Evolutionary conservation across 495 filamentous ascomycete species (phyloP), one percentile per base, ranked within the genome.

Genomic region (Alectoria sarmentosa): DNA sequence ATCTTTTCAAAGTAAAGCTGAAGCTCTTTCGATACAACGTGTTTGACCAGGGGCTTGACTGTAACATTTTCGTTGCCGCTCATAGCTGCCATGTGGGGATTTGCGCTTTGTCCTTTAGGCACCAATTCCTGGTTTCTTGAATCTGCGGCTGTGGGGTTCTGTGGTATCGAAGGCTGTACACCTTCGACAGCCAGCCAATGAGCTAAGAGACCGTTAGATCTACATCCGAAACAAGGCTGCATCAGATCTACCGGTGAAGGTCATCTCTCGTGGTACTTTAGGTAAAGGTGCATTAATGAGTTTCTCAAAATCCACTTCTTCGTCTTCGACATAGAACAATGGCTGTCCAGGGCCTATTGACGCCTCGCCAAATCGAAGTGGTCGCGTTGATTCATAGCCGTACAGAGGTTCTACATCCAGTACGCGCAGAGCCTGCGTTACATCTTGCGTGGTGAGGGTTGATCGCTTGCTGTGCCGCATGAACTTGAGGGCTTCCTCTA

Each of bases 231-330:
- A 34, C 30, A 44, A 54, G 26, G 2, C 30, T 2, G 23, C 9
- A 48, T 48, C 37, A 36, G 23, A 72, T 80, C 69, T 76, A 95
- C 91, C 86, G 13, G 94, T 98, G 71, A 96, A 91, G 34, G 86
- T 87, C 44, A 93, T 86, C 71, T 98, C 94, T n/a, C 91, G 78
- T 9, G 94, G 95, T 17, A 98, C 91, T 70, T 92, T 97, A 10
- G 94, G 94, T 63, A 98, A 76, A 9, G 94, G 90, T 48, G 89
- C 89, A 78, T 98, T 98, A 73, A 98, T 98, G 67, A 98, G 76
- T 77, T 97, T 97, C 77, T 98, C 94, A 72, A 98, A 97, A 73
- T 98, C 94, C 37, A 97, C 87, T 78, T 98, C 94, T 70, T 98
- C 94, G 76, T 98, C 94, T 72, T 98, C 95, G 37, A 98, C 88